Evolutionary conservation across 2,329 filamentous ascomycete species (phyloP), one percentile per base, ranked within the genome.

Genomic region (Colletotrichum cuscutae): DNA sequence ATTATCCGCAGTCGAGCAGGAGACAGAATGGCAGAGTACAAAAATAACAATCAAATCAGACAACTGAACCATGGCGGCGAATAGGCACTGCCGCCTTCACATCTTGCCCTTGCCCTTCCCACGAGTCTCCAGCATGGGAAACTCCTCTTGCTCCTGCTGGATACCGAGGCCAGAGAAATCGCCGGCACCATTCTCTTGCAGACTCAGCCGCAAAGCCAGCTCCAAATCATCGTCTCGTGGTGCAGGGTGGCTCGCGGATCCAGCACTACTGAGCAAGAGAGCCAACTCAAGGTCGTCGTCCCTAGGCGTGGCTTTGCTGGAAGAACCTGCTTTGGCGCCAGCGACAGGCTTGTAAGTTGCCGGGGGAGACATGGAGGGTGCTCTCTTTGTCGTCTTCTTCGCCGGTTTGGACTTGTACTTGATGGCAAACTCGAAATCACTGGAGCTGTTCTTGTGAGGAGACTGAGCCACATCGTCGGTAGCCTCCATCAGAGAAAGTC

Each of bases 281-380:
- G 91, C 91, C 46, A 91, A 82, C 65, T 90, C 89, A 59, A 92
- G 75, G 75, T 92, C 91, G 63, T 89, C 88, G 58, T 91, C 89
- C 13, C 81, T 80, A 0, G 68, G 72, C 2, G 66, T 71, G 15
- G 56, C 54, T 42, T 58, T 71, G 57, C 66, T 75, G 19, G 68
- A 73, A n/a, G 74, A 70, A 2, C 5, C 70, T 2, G 37, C 53
- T 12, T 52, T 59, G 28, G 57, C n/a, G 6, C 26, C 68, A 53
- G 57, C 52, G 74, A 56, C 77, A 12, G 81, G 77, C 2, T 80
- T 79, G 70, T 84, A 80, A 70, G 81, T 83, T 7, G 80, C 78
- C 8, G 83, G 81, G 4, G 82, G 82, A 6, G 82, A 79, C 28
- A 76, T 77, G 1, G 82, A 81, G 1, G 78, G 77, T 13, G 81